phyloP scores from a whole-genome alignment of 352 stramenopile genomes.

The Phytophthora sp. region DNA sequence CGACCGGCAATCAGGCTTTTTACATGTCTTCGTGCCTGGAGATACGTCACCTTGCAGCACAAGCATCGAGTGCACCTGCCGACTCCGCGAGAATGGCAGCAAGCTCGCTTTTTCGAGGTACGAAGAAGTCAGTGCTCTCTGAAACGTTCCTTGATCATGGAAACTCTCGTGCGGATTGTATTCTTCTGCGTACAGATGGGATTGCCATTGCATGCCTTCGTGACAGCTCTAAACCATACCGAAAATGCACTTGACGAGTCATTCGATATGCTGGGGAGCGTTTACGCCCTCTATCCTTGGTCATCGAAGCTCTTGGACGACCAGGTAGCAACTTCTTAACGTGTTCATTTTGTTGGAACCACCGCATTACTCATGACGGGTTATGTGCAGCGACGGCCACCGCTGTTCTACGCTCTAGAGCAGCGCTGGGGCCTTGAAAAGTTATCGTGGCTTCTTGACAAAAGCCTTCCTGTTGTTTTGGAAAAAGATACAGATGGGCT shows the following conservation, averaged over 20 bases:
- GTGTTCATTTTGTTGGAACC: neutral
- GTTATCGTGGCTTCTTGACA: conserved; percentile 62
- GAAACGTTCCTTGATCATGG: neutral
- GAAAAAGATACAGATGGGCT: conserved; percentile 58
- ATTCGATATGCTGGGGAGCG: conserved; percentile 43
- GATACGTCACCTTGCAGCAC: conserved; percentile 38
- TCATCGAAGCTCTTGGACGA: conserved; percentile 32
- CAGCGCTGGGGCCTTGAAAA: conserved; percentile 47
- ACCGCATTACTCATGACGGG: too few species aligned
- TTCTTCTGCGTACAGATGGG: conserved; percentile 33
- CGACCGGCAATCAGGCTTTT: conserved; percentile 36
- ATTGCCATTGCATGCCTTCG: conserved; percentile 49
- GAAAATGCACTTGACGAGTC: conserved; percentile 3
- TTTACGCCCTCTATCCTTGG: conserved; percentile 32
- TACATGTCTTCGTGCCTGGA: conserved; percentile 52
- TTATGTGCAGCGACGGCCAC: conserved; percentile 4
- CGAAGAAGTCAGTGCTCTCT: neutral
- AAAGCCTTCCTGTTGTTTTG: conserved; percentile 37
- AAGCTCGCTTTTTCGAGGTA: conserved; percentile 65
- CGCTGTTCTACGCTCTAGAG: conserved; percentile 51
- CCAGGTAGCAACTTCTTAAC: conserved; percentile 10
- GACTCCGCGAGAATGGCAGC: conserved; percentile 36
- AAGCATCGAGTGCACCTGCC: conserved; percentile 45
- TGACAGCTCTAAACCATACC: conserved; percentile 26
- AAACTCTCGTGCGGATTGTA: neutral